These are phyloP conservation scores for Starmerella riodocensis DNA, from an alignment of 805 yeast genomes.

Conservation along the genomic window DNA sequence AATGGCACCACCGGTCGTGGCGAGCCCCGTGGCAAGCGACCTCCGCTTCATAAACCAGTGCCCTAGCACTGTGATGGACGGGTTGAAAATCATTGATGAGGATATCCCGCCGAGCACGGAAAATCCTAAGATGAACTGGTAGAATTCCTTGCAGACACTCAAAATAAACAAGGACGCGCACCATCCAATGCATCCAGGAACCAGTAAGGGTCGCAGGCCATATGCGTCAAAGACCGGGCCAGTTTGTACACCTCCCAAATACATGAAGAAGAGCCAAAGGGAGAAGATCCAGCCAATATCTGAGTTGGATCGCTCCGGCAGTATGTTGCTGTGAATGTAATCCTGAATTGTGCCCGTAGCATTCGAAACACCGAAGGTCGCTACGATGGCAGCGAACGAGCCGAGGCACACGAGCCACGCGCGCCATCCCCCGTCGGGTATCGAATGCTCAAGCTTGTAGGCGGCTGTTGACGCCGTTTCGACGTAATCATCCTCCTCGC, in stretches of 20 bases:
- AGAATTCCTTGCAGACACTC: constrained; percentile 38
- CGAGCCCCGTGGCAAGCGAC: constrained; percentile 48
- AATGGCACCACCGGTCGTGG: constrained; percentile 51
- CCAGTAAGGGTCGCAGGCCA: constrained; percentile 38
- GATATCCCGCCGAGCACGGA: constrained; percentile 40
- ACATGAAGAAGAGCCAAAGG: constrained; percentile 29
- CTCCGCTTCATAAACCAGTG: constrained; percentile 50
- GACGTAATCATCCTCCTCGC: background rate
- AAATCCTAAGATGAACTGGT: constrained; percentile 48
- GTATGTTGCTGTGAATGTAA: constrained; percentile 42
- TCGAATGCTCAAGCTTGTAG: constrained; percentile 2
- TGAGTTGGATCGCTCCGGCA: constrained; percentile 35
- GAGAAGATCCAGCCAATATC: constrained; percentile 59
- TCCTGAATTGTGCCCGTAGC: constrained; percentile 58
- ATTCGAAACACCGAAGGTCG: constrained; percentile 54
- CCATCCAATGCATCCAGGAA: constrained; percentile 35
- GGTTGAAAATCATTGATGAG: constrained; percentile 36
- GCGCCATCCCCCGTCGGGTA: constrained; percentile 42
- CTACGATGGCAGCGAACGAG: constrained; percentile 42
- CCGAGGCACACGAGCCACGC: constrained; percentile 47
- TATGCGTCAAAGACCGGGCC: constrained; percentile 45
- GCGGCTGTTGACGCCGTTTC: constrained; percentile 2
- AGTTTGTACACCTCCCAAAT: constrained; percentile 36
- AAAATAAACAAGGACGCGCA: constrained; percentile 41
- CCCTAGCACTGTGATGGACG: constrained; percentile 41